A percentile compares a stretch with the other conserved stretches of the same genome.
These are phyloP conservation scores for Acorus gramineus DNA, from an alignment of 106 monocot genomes.

Conservation along the genomic window DNA sequence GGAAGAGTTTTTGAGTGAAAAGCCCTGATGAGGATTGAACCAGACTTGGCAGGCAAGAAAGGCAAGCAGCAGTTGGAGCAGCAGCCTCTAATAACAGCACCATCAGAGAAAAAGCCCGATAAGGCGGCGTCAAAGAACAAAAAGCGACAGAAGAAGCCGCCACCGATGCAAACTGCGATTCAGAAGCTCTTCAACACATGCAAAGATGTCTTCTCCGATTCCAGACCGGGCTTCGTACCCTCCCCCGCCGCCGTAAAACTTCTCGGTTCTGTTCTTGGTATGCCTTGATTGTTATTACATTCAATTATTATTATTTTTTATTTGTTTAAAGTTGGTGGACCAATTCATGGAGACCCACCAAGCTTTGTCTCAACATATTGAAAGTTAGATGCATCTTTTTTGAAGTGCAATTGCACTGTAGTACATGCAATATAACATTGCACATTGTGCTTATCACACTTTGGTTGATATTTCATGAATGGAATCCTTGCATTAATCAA, in stretches of 20 bases:
- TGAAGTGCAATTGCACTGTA: too few species aligned
- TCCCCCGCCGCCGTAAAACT: slow-evolving; percentile 30
- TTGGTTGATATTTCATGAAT: too few species aligned
- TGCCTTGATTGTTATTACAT: neutral
- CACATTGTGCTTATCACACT: too few species aligned
- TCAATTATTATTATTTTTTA: neutral
- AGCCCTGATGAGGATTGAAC: slow-evolving; percentile 4
- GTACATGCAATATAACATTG: too few species aligned
- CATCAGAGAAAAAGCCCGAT: neutral
- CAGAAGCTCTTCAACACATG: slow-evolving; percentile 59
- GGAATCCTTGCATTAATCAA: too few species aligned
- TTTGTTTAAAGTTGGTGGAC: neutral
- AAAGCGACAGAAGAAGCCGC: neutral
- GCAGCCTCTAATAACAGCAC: too few species aligned
- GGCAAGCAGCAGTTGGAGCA: too few species aligned
- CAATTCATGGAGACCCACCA: too few species aligned
- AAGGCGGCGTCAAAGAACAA: slow-evolving; percentile 2
- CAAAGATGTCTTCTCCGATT: slow-evolving; percentile 51
- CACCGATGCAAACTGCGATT: slow-evolving; percentile 24
- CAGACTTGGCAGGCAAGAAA: neutral
- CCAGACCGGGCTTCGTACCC: slow-evolving; percentile 50
- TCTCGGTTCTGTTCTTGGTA: slow-evolving; percentile 58
- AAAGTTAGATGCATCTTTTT: too few species aligned
- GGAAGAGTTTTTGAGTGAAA: too few species aligned
- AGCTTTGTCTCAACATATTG: too few species aligned